Percentiles rank a stretch among this genome's conserved stretches.
phyloP scores from a whole-genome alignment of 352 stramenopile species.

The Phytopythium cucurbitacearum region DNA sequence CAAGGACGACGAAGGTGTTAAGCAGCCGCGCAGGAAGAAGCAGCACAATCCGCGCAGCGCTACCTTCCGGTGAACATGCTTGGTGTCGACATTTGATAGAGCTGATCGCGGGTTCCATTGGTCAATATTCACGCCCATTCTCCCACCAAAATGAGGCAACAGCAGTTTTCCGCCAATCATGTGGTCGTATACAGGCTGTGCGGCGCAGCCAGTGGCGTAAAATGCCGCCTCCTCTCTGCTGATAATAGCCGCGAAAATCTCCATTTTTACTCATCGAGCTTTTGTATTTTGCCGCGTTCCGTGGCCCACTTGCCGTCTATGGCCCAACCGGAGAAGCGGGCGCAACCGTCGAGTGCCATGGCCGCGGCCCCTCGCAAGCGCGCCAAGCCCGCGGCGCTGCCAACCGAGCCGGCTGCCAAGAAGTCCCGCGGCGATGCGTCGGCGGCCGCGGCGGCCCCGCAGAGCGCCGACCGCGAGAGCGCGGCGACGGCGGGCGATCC shows the following conservation, averaged over 20 bases:
- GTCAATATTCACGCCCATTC: no score
- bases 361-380: conserved; percentile 19
- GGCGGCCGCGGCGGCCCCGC: conserved; percentile 1
- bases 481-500: not conserved
- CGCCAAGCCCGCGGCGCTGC: conserved; percentile 9
- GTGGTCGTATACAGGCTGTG: no score
- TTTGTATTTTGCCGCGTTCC: conserved; percentile 1
- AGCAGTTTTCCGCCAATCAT: no score
- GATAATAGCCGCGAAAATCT: no score
- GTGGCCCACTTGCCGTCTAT: not conserved
- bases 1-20: conserved; percentile 6
- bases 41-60: conserved; percentile 82
- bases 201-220: no score
- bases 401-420: no score
- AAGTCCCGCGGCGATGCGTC: not conserved
- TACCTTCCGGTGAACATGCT: conserved; percentile 65
- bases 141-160: no score
- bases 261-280: no score
- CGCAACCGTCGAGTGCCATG: not conserved
- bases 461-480: not conserved
- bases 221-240: no score
- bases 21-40: conserved; percentile 71
- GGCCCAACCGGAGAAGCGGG: conserved; percentile 6
- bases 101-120: not conserved
- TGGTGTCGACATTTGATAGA: conserved; percentile 6